These are phyloP conservation scores for Lignosus rhinocerotis DNA, from an alignment of 1,284 basidiomycete species.

Conservation along the genomic window DNA sequence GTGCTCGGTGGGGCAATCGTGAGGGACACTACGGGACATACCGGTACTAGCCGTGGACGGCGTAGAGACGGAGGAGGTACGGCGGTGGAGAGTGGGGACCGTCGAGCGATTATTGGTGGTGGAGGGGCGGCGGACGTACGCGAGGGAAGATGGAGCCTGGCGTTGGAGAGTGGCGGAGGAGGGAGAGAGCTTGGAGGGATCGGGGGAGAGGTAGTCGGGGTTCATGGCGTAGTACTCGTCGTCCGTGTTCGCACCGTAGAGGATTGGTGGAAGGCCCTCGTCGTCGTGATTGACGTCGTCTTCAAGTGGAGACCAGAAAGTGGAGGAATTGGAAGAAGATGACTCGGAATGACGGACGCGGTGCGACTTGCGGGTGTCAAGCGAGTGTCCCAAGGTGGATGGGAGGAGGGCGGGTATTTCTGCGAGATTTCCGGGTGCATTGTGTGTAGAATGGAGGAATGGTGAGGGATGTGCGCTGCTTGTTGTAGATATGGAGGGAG, in stretches of 20 bases:
- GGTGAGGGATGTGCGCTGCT: constrained; percentile 73
- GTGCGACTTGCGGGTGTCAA: constrained; percentile 20
- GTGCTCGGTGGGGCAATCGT: constrained; percentile 46
- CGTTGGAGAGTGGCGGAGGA: constrained; percentile 32
- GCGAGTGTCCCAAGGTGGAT: constrained; percentile 48
- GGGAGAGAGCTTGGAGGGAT: constrained; percentile 38
- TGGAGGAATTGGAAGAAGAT: constrained; percentile 59
- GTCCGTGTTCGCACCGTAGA: constrained; percentile 41
- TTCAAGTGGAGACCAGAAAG: constrained; percentile 55
- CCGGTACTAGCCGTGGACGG: constrained; percentile 38
- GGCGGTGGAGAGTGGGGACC: constrained; percentile 56
- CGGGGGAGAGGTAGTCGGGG: constrained; percentile 33
- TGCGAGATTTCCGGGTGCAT: constrained; percentile 32
- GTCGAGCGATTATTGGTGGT: constrained; percentile 67
- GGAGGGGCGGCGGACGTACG: constrained; percentile 69
- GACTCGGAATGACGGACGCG: constrained; percentile 52
- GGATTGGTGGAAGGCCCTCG: constrained; percentile 33
- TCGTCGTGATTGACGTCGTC: constrained; percentile 67
- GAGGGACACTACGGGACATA: constrained; percentile 42
- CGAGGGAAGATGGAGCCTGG: constrained; percentile 37
- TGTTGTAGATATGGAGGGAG: constrained; percentile 65
- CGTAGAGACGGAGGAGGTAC: constrained; percentile 47
- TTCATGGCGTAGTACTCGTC: constrained; percentile 36
- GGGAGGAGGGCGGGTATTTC: constrained; percentile 62
- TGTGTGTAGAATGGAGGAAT: constrained; percentile 48